These are phyloP conservation scores for Panicum hallii DNA, from an alignment of 202 grass and related monocot genomes.

Conservation along the genomic window DNA sequence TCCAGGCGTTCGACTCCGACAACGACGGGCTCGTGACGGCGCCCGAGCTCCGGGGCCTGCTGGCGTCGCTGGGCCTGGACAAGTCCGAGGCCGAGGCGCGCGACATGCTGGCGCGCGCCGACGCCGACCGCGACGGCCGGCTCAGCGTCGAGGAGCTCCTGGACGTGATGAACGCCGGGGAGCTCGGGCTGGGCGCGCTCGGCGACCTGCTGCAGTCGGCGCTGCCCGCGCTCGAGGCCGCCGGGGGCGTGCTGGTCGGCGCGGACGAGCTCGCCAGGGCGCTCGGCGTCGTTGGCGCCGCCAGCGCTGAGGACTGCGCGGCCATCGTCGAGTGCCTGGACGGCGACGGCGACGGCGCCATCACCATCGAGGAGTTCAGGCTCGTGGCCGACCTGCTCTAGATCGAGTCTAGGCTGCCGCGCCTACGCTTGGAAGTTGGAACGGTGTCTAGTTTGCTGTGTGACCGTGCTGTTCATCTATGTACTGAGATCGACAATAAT, in stretches of 20 bases:
- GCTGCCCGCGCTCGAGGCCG: constrained; percentile 54
- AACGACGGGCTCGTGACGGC: constrained; percentile 65
- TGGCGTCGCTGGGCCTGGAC: constrained; percentile 69
- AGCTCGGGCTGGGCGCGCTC: constrained; percentile 65
- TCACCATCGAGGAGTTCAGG: constrained; percentile 75
- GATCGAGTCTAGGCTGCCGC: background rate
- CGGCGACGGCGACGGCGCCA: constrained; percentile 69
- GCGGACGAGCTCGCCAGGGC: constrained; percentile 60
- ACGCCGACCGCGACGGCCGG: constrained; percentile 60
- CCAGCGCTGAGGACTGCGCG: constrained; percentile 69
- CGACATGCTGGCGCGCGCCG: constrained; percentile 72
- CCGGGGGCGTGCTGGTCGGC: constrained; percentile 53
- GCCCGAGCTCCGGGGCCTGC: constrained; percentile 66
- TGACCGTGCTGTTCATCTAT: too few relatives aligned
- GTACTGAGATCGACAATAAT: background rate
- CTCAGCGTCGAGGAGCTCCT: constrained; percentile 79
- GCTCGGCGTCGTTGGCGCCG: constrained; percentile 48
- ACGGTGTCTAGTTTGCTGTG: background rate
- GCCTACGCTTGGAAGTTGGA: background rate
- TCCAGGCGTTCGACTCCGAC: constrained; percentile 90
- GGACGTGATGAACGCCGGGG: constrained; percentile 71
- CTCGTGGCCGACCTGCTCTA: constrained; percentile 75
- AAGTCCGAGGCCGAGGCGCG: constrained; percentile 52
- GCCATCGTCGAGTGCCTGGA: constrained; percentile 81
- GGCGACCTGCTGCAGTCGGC: constrained; percentile 71